Evolutionary conservation across 2,329 filamentous ascomycete genomes (phyloP).

Genomic region (Xenoacremonium recifei): DNA sequence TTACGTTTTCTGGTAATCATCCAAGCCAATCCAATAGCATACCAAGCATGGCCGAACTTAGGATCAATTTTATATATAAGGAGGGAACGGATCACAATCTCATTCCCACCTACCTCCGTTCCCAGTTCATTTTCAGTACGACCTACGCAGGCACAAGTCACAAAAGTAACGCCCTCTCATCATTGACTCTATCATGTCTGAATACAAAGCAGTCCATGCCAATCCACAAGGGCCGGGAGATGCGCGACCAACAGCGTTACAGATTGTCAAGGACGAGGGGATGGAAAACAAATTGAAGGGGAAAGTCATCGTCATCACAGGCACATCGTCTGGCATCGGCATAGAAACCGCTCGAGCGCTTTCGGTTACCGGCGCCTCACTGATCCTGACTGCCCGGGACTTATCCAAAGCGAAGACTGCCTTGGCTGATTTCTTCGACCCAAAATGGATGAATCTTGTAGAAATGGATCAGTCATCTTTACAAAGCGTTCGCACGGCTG

Average conservation of each 20-base stretch:
- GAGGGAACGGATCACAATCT: too few relatives aligned
- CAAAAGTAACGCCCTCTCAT: too few relatives aligned
- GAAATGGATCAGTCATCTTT: slow-evolving; percentile 23
- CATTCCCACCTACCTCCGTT: too few relatives aligned
- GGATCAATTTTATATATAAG: too few relatives aligned
- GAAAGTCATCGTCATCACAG: slow-evolving; percentile 42
- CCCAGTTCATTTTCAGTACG: too few relatives aligned
- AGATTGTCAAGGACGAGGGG: slow-evolving; percentile 12
- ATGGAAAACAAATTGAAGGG: slow-evolving; percentile 30
- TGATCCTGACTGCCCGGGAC: slow-evolving; percentile 18
- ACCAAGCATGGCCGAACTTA: too few relatives aligned
- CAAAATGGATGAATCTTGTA: slow-evolving; percentile 11
- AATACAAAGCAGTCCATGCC: slow-evolving; percentile 4
- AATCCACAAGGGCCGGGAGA: slow-evolving; percentile 9
- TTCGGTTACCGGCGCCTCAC: slow-evolving; percentile 30
- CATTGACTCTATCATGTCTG: background rate
- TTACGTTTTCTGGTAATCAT: too few relatives aligned
- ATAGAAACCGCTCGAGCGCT: slow-evolving; percentile 43
- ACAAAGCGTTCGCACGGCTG: slow-evolving; percentile 20
- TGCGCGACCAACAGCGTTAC: slow-evolving; percentile 11
- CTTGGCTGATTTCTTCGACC: slow-evolving; percentile 8
- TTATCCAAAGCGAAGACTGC: slow-evolving; percentile 15
- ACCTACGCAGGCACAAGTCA: too few relatives aligned
- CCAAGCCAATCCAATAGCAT: too few relatives aligned
- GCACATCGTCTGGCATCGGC: slow-evolving; percentile 41